Base-by-base conservation (phyloP, 2,329 filamentous ascomycete genomes). In the Colletotrichum magnum region DNA sequence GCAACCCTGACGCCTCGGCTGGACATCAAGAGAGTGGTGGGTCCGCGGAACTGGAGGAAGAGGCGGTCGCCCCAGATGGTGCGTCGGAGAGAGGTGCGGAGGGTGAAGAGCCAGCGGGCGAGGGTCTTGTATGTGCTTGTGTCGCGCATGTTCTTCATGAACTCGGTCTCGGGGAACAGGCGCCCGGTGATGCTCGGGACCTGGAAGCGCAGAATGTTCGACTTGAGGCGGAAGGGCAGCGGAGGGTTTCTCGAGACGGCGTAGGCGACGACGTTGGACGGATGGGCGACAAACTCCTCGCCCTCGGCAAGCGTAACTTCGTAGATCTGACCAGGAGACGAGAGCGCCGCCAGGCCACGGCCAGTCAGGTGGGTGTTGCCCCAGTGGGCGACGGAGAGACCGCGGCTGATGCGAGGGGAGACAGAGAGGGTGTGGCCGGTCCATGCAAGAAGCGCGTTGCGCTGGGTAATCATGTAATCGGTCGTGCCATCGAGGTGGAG, bases 61-160 rank as follows among this genome's bases (percentile, higher is more conserved):
- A 98, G 85, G 81, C 95, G 85, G 78, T 99, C 96, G 24, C 96
- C 96, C 94, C 94, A 98, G 65, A 99, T 93, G 1, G 93, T 93
- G 75, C 93, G 89, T 69, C 95, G 88, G 50, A 92, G 86, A 82
- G 92, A 91, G 0, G 94, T 97, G 69, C 94, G 89, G 21, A 97
- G 73, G 45, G 83, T 88, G 79, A 93, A 93, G 7, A 92, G 79
- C 36, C 89, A 76, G n/a, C 86, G 86, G 50, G 90, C 87, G 1
- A 94, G 72, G 9, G 88, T 84, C 76, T 91, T 93, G 90, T 94
- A 98, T 4, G 89, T 88, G 15, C 87, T 83, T 4, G 93, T 93
- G 71, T 90, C 86, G 64, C 90, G 88, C 85, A 97, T 89, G 3
- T 89, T 89, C 58, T 87, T 87, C 76, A 96, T 87, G 79, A 96